phyloP scores from a whole-genome alignment of 129 eudicot genomes.

The Dittrichia graveolens region DNA sequence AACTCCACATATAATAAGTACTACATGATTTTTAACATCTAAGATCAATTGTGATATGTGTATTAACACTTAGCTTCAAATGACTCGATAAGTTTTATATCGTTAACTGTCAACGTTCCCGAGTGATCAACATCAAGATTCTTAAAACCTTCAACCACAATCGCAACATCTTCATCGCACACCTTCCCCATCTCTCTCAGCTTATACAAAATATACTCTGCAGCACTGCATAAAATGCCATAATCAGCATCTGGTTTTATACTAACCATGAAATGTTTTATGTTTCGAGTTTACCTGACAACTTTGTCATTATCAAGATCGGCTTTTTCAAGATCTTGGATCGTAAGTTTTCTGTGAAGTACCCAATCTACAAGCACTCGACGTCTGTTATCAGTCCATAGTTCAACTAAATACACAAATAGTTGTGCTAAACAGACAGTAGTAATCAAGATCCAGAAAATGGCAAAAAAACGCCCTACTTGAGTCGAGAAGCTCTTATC shows the following conservation, averaged over 20 bases:
- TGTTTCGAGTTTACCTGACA: constrained; percentile 45
- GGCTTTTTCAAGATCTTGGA: constrained; percentile 71
- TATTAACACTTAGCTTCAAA: constrained; percentile 32
- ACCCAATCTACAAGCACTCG: constrained; percentile 59
- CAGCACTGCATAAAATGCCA: constrained; percentile 42
- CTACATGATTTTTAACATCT: background rate
- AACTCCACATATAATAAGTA: background rate
- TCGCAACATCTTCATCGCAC: constrained; percentile 48
- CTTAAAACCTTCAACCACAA: constrained; percentile 57
- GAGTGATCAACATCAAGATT: constrained; percentile 71
- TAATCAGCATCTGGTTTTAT: background rate
- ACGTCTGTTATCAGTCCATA: constrained; percentile 63
- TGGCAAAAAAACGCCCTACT: constrained; percentile 71
- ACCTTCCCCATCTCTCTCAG: constrained; percentile 84
- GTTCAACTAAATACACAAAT: constrained; percentile 59
- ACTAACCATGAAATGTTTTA: background rate
- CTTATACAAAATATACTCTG: constrained; percentile 67
- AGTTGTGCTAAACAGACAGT: constrained; percentile 76
- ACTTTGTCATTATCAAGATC: constrained; percentile 73
- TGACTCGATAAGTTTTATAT: constrained; percentile 36
- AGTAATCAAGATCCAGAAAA: constrained; percentile 75
- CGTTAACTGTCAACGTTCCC: constrained; percentile 68
- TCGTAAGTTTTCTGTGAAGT: constrained; percentile 58
- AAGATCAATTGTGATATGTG: constrained; percentile 16
- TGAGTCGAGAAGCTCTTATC: constrained; percentile 74